Conservation (phyloP, 768 basidiomycete genomes). For the Cubamyces sp. region DNA sequence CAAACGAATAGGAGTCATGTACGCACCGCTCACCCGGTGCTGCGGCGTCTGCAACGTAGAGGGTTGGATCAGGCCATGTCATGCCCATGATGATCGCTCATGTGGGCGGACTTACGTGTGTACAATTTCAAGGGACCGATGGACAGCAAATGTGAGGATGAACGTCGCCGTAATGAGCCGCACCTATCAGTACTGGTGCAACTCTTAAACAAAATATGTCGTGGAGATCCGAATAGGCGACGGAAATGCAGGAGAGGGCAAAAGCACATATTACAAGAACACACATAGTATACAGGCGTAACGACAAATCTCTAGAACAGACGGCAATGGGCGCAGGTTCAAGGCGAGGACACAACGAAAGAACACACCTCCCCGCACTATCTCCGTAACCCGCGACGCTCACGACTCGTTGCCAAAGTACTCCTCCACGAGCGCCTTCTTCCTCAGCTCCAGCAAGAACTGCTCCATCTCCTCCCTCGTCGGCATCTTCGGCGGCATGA, state of each 20-base stretch:
- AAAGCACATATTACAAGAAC: not conserved
- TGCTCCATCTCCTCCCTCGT: slow-evolving; percentile 78
- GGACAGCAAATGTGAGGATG: no score
- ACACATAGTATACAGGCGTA: not conserved
- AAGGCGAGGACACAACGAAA: no score
- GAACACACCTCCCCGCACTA: not conserved
- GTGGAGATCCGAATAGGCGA: not conserved
- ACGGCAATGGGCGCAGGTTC: not conserved
- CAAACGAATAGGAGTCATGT: not conserved
- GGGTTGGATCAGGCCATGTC: no score
- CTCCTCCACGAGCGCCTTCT: slow-evolving; percentile 83
- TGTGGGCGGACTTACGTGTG: no score
- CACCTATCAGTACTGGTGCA: no score
- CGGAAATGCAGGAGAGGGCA: not conserved
- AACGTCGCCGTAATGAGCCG: no score
- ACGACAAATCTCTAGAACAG: not conserved
- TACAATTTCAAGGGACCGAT: no score
- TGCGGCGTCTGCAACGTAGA: no score
- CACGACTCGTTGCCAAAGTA: slow-evolving; percentile 51
- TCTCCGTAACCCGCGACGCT: not conserved
- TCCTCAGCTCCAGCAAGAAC: slow-evolving; percentile 74
- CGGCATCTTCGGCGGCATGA: slow-evolving; percentile 78
- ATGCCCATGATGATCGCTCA: no score
- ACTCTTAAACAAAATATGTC: no score
- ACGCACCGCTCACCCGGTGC: no score